A percentile compares a stretch with the other conserved stretches of the same genome.
phyloP scores from a whole-genome alignment of 1,139 yeast genomes.

The Kluyveromyces sp. region DNA sequence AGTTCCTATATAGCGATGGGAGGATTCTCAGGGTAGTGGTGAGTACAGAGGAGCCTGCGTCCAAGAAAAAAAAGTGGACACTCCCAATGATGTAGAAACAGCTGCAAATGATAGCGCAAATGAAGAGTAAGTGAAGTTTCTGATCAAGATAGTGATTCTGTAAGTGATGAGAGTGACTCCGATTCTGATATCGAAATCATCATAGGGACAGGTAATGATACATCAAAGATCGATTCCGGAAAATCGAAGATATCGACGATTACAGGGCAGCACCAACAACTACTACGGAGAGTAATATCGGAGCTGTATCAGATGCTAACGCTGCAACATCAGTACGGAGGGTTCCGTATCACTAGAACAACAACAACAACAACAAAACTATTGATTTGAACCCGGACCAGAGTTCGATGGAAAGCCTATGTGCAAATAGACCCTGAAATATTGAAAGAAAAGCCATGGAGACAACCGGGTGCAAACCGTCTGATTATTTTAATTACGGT shows the following conservation, averaged over 20 bases:
- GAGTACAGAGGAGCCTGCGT: background rate
- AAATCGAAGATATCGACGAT: constrained; percentile 2
- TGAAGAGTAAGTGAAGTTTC: background rate
- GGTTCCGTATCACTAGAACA: constrained; percentile 21
- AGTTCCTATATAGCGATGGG: constrained; percentile 74
- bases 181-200: constrained; percentile 62
- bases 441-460: constrained; percentile 92
- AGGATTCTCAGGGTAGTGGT: constrained; percentile 13
- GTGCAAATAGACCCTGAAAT: constrained; percentile 78
- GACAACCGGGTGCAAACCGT: constrained; percentile 90
- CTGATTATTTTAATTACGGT: constrained; percentile 93
- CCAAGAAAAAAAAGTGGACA: constrained; percentile 11
- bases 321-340: constrained; percentile 21
- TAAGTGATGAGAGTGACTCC: constrained; percentile 14
- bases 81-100: background rate
- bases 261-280: constrained; percentile 24
- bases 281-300: constrained; percentile 18
- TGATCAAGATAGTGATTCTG: background rate
- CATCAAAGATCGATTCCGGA: constrained; percentile 28
- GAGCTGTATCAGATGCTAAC: constrained; percentile 22
- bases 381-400: constrained; percentile 70
- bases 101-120: background rate
- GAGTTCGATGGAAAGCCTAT: constrained; percentile 76
- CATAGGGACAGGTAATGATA: constrained; percentile 41
- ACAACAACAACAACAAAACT: constrained; percentile 32